These are phyloP conservation scores for Kodamaea fungicola DNA, from an alignment of 1,139 yeast genomes.

Conservation along the genomic window DNA sequence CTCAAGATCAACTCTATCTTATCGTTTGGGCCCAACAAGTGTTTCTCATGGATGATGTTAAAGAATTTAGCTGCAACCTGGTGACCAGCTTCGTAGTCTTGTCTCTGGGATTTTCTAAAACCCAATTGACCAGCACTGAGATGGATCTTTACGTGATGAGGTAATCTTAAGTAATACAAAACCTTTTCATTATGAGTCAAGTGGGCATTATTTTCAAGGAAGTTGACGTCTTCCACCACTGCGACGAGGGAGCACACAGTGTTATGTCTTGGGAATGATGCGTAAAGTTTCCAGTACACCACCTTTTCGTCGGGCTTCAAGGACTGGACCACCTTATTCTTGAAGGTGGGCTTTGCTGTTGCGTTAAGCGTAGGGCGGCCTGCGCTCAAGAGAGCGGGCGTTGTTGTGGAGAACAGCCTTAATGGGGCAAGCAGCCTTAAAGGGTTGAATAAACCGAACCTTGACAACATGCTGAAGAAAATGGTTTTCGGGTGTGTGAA, in stretches of 20 bases:
- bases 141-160: constrained; percentile 68
- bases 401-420: background rate
- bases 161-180: constrained; percentile 73
- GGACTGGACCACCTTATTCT: constrained; percentile 4
- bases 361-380: background rate
- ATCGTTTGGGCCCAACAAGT: constrained; percentile 47
- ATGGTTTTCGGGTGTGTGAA: too few relatives aligned
- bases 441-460: background rate
- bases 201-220: constrained; percentile 52
- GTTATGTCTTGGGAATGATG: constrained; percentile 76
- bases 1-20: constrained; percentile 71
- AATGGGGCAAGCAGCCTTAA: background rate
- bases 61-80: constrained; percentile 78
- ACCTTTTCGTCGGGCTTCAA: constrained; percentile 25
- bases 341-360: background rate
- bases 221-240: constrained; percentile 63
- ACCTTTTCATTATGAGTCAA: constrained; percentile 71
- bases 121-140: constrained; percentile 74
- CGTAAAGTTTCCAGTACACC: constrained; percentile 69
- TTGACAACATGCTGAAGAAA: background rate
- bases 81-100: constrained; percentile 93
- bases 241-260: constrained; percentile 76
- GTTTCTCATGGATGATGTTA: constrained; percentile 61
- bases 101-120: constrained; percentile 74
- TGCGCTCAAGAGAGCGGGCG: background rate